phyloP scores from a whole-genome alignment of 129 eudicot genomes.

The Artemisia tridentata region DNA sequence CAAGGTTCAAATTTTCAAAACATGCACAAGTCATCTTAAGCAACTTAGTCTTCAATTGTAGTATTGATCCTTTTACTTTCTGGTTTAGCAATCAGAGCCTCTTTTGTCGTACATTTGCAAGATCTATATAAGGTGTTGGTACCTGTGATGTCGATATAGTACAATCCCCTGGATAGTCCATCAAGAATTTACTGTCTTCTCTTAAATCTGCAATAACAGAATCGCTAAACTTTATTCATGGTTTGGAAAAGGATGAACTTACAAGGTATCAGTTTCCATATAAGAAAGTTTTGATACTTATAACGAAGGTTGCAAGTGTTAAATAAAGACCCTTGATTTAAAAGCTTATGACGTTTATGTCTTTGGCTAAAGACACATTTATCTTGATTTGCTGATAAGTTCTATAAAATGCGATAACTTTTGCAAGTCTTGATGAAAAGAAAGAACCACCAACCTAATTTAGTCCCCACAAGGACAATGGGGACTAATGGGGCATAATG shows the following conservation, averaged over 20 bases:
- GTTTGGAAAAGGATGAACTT: neutral
- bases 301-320: too few relatives aligned
- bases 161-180: constrained; percentile 82
- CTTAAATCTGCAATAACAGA: constrained; percentile 54
- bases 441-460: constrained; percentile 52
- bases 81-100: neutral
- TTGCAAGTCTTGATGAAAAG: constrained; percentile 20
- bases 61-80: constrained; percentile 6
- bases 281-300: neutral
- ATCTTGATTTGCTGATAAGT: neutral
- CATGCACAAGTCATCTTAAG: neutral
- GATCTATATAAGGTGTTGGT: neutral
- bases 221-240: neutral
- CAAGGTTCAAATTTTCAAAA: neutral
- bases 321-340: too few relatives aligned
- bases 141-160: constrained; percentile 77
- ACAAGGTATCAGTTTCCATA: neutral
- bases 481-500: constrained; percentile 89
- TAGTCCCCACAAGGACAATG: constrained; percentile 83
- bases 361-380: too few relatives aligned
- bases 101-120: neutral
- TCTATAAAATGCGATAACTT: constrained; percentile 17
- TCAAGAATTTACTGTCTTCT: constrained; percentile 68
- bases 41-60: neutral
- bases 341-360: neutral